Evolutionary conservation across 2,329 filamentous ascomycete genomes (phyloP).

Genomic region (Cladophialophora yegresii): DNA sequence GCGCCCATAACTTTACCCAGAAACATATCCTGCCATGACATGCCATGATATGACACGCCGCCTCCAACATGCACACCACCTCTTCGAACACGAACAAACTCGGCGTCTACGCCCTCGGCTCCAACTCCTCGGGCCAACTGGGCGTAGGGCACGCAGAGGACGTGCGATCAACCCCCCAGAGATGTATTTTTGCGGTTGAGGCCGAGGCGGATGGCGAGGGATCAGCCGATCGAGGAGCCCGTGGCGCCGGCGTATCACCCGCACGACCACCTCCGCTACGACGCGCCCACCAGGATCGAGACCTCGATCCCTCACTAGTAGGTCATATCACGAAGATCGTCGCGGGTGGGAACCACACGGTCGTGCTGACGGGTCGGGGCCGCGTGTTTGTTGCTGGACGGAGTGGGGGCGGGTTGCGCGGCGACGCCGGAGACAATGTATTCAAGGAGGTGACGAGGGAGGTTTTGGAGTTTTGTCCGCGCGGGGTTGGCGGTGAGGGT

Average conservation of each 20-base stretch:
- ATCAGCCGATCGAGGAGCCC: background rate
- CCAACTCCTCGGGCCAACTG: slow-evolving; percentile 75
- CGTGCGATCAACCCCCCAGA: slow-evolving; percentile 63
- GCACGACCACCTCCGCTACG: too few species aligned
- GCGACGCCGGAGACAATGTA: background rate
- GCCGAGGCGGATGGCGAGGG: background rate
- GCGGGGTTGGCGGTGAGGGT: background rate
- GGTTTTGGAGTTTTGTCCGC: background rate
- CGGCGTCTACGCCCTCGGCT: slow-evolving; percentile 67
- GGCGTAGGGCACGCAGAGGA: slow-evolving; percentile 72
- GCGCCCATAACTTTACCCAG: too few species aligned
- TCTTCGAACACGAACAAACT: too few species aligned
- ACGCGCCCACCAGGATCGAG: background rate
- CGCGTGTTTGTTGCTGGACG: slow-evolving; percentile 65
- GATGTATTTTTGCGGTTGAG: slow-evolving; percentile 55
- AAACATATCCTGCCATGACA: too few species aligned
- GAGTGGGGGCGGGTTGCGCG: background rate
- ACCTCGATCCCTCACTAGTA: background rate
- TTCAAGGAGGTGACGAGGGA: background rate
- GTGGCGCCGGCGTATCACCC: background rate
- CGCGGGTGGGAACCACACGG: slow-evolving; percentile 84
- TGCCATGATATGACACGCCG: background rate
- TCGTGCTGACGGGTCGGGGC: slow-evolving; percentile 65
- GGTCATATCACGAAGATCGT: slow-evolving; percentile 43
- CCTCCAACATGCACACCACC: background rate